phyloP scores from a whole-genome alignment of 1,284 basidiomycete species.

The Athelia sp. region DNA sequence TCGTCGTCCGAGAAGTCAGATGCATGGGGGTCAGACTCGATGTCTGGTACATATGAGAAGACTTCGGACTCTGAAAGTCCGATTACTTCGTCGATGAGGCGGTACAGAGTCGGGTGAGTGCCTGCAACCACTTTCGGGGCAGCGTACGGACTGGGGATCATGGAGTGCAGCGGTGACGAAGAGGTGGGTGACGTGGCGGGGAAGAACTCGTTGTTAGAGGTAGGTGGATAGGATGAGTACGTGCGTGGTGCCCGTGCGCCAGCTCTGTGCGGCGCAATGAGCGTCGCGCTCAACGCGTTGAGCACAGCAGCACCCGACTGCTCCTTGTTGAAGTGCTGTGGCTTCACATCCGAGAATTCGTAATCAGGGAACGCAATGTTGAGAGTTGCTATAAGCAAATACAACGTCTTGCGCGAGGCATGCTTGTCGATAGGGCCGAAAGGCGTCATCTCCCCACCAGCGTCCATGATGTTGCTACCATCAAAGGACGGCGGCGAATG shows the following conservation, averaged over 20 bases:
- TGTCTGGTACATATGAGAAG: constrained; percentile 91
- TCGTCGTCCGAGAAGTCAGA: constrained; percentile 76
- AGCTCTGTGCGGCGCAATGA: constrained; percentile 61
- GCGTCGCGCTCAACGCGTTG: constrained; percentile 75
- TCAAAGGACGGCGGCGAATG: constrained; percentile 59
- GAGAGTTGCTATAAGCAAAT: constrained; percentile 92
- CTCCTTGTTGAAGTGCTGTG: constrained; percentile 87
- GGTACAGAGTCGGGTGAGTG: constrained; percentile 81
- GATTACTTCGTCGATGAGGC: constrained; percentile 87
- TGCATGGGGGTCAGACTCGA: constrained; percentile 93
- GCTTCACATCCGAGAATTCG: constrained; percentile 92
- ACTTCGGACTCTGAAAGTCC: constrained; percentile 92
- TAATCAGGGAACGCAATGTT: constrained; percentile 98
- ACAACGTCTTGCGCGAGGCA: constrained; percentile 81
- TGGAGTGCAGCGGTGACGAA: constrained; percentile 56
- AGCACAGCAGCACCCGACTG: constrained; percentile 75
- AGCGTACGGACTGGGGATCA: constrained; percentile 56
- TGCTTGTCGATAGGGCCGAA: constrained; percentile 76
- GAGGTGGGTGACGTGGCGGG: constrained; percentile 67
- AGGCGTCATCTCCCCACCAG: constrained; percentile 68
- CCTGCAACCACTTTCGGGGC: constrained; percentile 60
- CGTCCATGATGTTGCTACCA: constrained; percentile 29
- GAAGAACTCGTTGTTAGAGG: constrained; percentile 66
- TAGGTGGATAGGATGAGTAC: constrained; percentile 77
- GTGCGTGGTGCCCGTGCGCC: constrained; percentile 66